Conservation (phyloP, 345 rosid species). For the Gossypium sturtianum region DNA sequence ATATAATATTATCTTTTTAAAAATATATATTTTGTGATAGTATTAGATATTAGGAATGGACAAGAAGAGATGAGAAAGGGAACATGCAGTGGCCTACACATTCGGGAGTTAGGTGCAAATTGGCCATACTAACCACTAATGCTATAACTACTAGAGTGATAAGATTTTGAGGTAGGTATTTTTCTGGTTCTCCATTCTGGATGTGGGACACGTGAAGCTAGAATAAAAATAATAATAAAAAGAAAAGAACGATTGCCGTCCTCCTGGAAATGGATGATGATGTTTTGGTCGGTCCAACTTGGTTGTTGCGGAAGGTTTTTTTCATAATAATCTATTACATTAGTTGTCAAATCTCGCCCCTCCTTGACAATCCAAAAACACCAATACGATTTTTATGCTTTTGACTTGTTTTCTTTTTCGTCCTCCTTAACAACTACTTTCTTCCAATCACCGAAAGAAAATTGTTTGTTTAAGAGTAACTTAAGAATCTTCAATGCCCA, state of each 20-base stretch:
- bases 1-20: too few relatives aligned
- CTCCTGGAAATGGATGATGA: conserved; percentile 13
- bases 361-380: background rate
- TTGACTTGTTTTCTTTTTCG: conserved; percentile 2
- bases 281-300: background rate
- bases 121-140: conserved; percentile 16
- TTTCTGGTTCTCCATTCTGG: conserved; percentile 25
- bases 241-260: background rate
- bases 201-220: conserved; percentile 7
- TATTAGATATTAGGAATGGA: too few relatives aligned
- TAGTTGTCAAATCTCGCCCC: conserved; percentile 19
- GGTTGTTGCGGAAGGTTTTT: too few relatives aligned
- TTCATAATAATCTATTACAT: background rate
- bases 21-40: too few relatives aligned
- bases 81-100: conserved; percentile 28
- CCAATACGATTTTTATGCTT: background rate
- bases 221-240: too few relatives aligned
- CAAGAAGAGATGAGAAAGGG: background rate
- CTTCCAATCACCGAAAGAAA: conserved; percentile 17
- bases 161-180: conserved; percentile 27
- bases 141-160: conserved; percentile 12
- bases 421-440: background rate
- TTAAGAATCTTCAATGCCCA: background rate
- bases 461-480: background rate
- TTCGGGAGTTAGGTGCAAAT: background rate